phyloP scores from a whole-genome alignment of 805 yeast species.

The Kodamaea sagamina region DNA sequence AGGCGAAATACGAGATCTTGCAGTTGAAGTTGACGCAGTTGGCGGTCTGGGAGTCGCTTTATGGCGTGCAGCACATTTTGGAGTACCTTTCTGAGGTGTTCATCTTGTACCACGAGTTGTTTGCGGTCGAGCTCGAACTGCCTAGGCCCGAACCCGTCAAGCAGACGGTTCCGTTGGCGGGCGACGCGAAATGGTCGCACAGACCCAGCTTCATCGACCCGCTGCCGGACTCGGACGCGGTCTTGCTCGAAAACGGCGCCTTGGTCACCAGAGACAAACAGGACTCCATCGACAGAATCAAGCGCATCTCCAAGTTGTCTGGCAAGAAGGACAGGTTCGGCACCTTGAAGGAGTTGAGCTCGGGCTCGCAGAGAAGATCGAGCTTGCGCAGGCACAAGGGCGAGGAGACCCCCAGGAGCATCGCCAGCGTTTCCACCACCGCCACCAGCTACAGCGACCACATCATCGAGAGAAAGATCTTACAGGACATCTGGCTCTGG shows the following conservation, averaged over 20 bases:
- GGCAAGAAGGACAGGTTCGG: constrained; percentile 11
- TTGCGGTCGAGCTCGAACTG: constrained; percentile 30
- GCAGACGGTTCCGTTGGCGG: constrained; percentile 43
- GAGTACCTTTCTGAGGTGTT: constrained; percentile 70
- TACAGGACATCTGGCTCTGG: constrained; percentile 76
- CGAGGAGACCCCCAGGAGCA: not conserved
- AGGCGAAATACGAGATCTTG: constrained; percentile 50
- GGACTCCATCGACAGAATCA: constrained; percentile 22
- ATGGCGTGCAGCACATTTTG: constrained; percentile 58
- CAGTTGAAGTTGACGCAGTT: constrained; percentile 77
- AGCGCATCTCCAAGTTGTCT: constrained; percentile 18
- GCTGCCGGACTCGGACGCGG: constrained; percentile 11
- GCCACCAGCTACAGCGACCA: constrained; percentile 9
- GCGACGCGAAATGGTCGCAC: constrained; percentile 25
- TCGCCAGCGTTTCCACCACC: not conserved
- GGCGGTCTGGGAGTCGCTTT: constrained; percentile 61
- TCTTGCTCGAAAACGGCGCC: constrained; percentile 10
- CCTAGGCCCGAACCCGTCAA: constrained; percentile 10
- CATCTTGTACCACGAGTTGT: constrained; percentile 54
- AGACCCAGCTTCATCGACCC: constrained; percentile 13
- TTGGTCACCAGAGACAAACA: constrained; percentile 15
- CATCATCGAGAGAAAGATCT: constrained; percentile 35
- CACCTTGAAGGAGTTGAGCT: constrained; percentile 8
- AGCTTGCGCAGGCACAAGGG: not conserved
- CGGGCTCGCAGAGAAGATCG: constrained; percentile 6